These are phyloP conservation scores for Boletales sp. DNA, from an alignment of 768 basidiomycete species.

Conservation along the genomic window DNA sequence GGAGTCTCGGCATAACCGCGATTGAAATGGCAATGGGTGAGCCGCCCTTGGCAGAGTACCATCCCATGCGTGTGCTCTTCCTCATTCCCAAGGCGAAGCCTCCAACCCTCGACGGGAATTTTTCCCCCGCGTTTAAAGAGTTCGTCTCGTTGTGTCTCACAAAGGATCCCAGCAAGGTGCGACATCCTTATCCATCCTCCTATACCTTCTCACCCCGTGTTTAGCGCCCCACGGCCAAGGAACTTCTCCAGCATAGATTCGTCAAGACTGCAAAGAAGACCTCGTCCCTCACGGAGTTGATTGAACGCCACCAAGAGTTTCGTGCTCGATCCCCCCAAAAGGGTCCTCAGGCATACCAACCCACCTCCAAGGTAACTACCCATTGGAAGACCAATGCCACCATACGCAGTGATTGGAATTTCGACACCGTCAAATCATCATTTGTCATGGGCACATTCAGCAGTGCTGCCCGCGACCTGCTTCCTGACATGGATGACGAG, in stretches of 20 bases:
- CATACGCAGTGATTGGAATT: slow-evolving; percentile 92
- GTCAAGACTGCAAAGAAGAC: slow-evolving; percentile 83
- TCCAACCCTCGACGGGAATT: slow-evolving; percentile 83
- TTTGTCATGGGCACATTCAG: slow-evolving; percentile 77
- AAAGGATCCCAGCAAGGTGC: slow-evolving; percentile 81
- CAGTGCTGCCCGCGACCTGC: slow-evolving; percentile 66
- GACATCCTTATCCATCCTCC: slow-evolving; percentile 18
- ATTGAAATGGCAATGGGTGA: slow-evolving; percentile 99
- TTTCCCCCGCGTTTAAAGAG: slow-evolving; percentile 86
- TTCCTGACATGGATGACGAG: slow-evolving; percentile 57
- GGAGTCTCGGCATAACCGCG: slow-evolving; percentile 97
- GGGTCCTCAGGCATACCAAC: slow-evolving; percentile 50
- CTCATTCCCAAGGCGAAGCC: slow-evolving; percentile 96
- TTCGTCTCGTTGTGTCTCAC: slow-evolving; percentile 89
- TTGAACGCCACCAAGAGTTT: slow-evolving; percentile 83
- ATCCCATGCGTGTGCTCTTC: slow-evolving; percentile 98
- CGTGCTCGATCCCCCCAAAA: slow-evolving; percentile 59
- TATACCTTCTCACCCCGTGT: slow-evolving; percentile 12
- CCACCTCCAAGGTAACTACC: slow-evolving; percentile 53
- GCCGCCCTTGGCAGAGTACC: slow-evolving; percentile 94
- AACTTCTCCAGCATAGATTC: slow-evolving; percentile 92
- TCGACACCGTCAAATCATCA: slow-evolving; percentile 77
- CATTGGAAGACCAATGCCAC: slow-evolving; percentile 74
- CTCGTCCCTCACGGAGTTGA: slow-evolving; percentile 79
- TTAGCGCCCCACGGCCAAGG: slow-evolving; percentile 87